Evolutionary conservation across 2,329 filamentous ascomycete species (phyloP), one percentile per base, ranked within the genome.

Genomic region (Metarhizium humberi): DNA sequence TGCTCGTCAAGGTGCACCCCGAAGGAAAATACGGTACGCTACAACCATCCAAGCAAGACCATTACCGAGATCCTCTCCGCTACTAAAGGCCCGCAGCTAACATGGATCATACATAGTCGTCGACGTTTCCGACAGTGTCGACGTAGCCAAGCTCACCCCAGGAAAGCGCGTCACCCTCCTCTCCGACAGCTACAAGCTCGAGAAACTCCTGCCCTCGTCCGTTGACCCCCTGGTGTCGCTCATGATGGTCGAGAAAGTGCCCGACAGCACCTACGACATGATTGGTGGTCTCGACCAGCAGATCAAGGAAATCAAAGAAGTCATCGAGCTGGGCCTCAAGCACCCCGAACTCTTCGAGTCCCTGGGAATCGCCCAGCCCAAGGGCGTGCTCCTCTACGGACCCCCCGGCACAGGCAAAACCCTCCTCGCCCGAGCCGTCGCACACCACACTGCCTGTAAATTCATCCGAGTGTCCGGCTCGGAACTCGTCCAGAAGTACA

Each of bases 181-280:
- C 56, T 96, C 92, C 66, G 94, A 99, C 72, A 92, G 90, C 62
- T 99, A 99, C 81, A 96, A 96, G 75, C 86, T 99, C 66, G 94
- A 97, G 71, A 96, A 96, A 79, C 95, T 97, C 77, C 85, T 99
- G 10, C 94, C 94, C 20, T 97, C 94, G 55, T 99, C 94, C 20
- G 94, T 99, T 69, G 94, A 99, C 69, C 94, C 94, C 42, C 87
- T 99, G 56, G 94, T 99, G 56, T 99, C 94, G 40, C 88, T 99
- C 71, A 99, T 99, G 94, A 99, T 99, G 94, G 94, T 99, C 53
- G 94, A 99, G 72, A 99, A 99, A 80, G 94, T 99, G 16, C 94
- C 94, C 16, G 94, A 99, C 79, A 96, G 91, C 77, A 99, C 94
- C 70, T 99, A 99, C 79, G 94, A 99, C 76, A 99, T 99, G 94